Percentiles rank a stretch among this genome's conserved stretches.
Evolutionary conservation across 345 rosid species (phyloP).

Genomic region (Erucastrum elatum): DNA sequence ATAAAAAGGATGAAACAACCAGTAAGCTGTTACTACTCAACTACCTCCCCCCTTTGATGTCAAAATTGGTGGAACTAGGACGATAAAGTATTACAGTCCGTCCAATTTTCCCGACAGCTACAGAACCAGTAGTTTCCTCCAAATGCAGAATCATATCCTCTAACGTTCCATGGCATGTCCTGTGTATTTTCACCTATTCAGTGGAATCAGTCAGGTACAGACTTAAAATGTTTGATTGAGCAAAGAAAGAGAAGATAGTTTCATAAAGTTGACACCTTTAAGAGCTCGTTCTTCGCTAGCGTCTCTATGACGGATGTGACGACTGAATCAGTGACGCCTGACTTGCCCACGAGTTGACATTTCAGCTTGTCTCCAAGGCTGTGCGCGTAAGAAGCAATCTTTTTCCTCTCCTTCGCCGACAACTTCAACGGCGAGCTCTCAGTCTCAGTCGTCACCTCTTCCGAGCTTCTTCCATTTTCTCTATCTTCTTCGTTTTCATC

Average conservation of each 20-base stretch:
- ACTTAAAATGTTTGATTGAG: neutral
- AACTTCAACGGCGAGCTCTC: conserved; percentile 7
- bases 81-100: conserved; percentile 2
- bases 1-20: neutral
- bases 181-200: conserved; percentile 7
- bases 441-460: conserved; percentile 2
- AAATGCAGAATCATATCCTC: conserved; percentile 63
- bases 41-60: conserved; percentile 21
- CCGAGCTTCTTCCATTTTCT: neutral
- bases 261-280: neutral
- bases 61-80: conserved; percentile 41
- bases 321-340: neutral
- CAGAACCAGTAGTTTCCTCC: conserved; percentile 69
- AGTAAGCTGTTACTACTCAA: conserved; percentile 12
- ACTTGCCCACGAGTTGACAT: conserved; percentile 9
- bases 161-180: conserved; percentile 50
- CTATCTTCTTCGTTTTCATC: neutral
- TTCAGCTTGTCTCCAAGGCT: neutral
- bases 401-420: neutral
- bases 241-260: neutral
- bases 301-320: neutral
- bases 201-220: neutral
- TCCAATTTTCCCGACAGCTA: conserved; percentile 43
- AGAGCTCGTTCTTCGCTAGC: neutral
- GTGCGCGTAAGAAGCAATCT: conserved; percentile 1